Evolutionary conservation across 768 basidiomycete genomes (phyloP).

Genomic region (Suillus variegatus): DNA sequence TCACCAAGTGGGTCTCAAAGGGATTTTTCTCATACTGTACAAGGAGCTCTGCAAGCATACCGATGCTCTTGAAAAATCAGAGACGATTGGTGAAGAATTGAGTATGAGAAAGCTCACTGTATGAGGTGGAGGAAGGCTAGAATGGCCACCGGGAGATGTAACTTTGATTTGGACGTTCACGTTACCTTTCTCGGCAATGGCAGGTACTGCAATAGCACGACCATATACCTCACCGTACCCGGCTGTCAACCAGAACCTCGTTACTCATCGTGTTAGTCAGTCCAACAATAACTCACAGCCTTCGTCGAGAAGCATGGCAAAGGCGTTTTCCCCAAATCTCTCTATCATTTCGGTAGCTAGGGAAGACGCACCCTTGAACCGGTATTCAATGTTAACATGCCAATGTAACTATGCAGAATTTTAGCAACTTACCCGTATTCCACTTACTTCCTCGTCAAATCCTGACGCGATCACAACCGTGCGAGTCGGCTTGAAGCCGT

Average conservation of each 20-base stretch:
- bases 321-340: slow-evolving; percentile 66
- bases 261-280: background rate
- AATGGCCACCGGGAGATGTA: slow-evolving; percentile 72
- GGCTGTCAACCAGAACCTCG: background rate
- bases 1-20: slow-evolving; percentile 49
- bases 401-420: background rate
- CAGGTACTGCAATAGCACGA: slow-evolving; percentile 51
- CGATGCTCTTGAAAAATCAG: slow-evolving; percentile 58
- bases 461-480: slow-evolving; percentile 40
- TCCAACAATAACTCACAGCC: slow-evolving; percentile 49
- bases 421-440: slow-evolving; percentile 36
- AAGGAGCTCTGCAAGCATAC: slow-evolving; percentile 73
- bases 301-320: slow-evolving; percentile 85
- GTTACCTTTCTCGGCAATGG: slow-evolving; percentile 72
- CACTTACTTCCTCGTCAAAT: slow-evolving; percentile 58
- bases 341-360: slow-evolving; percentile 48
- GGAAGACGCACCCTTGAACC: slow-evolving; percentile 48
- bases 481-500: slow-evolving; percentile 47
- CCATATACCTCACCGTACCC: slow-evolving; percentile 6
- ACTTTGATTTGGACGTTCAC: slow-evolving; percentile 63
- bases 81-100: slow-evolving; percentile 5
- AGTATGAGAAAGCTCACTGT: slow-evolving; percentile 47
- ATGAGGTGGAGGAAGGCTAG: slow-evolving; percentile 74
- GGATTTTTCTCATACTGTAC: slow-evolving; percentile 71
- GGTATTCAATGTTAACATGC: background rate